These are phyloP conservation scores for Chlorella sp. DNA, from an alignment of 139 green algal genomes.

Conservation along the genomic window DNA sequence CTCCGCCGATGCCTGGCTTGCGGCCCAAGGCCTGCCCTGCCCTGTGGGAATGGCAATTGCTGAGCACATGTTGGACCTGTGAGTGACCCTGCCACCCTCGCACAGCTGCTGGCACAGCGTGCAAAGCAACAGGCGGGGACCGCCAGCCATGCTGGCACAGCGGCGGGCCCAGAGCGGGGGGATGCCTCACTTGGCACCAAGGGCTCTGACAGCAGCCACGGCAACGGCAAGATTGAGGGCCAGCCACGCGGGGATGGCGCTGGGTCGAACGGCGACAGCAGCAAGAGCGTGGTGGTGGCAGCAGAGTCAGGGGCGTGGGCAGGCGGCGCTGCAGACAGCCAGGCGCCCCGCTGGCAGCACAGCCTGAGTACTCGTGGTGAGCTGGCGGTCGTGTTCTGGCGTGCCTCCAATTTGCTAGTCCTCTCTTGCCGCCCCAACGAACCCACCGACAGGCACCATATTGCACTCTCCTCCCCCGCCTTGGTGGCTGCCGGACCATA, in stretches of 20 bases:
- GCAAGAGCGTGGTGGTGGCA: neutral
- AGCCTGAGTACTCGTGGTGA: slow-evolving; percentile 52
- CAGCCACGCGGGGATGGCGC: neutral
- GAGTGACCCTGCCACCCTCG: slow-evolving; percentile 45
- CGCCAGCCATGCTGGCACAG: slow-evolving; percentile 37
- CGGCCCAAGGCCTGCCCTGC: slow-evolving; percentile 47
- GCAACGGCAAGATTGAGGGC: neutral
- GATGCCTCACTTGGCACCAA: too few species aligned
- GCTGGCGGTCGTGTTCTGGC: slow-evolving; percentile 77
- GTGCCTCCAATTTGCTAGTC: too few species aligned
- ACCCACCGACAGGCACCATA: too few species aligned
- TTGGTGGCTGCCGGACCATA: too few species aligned
- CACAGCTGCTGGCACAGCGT: too few species aligned
- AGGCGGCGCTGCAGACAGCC: neutral
- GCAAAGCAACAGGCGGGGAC: too few species aligned
- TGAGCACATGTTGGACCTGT: slow-evolving; percentile 63
- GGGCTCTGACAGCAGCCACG: neutral
- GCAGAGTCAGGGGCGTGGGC: neutral
- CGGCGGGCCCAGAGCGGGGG: neutral
- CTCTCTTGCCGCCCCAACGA: too few species aligned
- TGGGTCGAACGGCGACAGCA: neutral
- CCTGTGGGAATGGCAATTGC: slow-evolving; percentile 40
- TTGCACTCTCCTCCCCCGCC: too few species aligned
- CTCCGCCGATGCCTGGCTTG: slow-evolving; percentile 39
- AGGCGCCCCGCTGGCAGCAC: neutral